phyloP scores from a whole-genome alignment of 2,329 filamentous ascomycete species.

The Botrytis cinerea region DNA sequence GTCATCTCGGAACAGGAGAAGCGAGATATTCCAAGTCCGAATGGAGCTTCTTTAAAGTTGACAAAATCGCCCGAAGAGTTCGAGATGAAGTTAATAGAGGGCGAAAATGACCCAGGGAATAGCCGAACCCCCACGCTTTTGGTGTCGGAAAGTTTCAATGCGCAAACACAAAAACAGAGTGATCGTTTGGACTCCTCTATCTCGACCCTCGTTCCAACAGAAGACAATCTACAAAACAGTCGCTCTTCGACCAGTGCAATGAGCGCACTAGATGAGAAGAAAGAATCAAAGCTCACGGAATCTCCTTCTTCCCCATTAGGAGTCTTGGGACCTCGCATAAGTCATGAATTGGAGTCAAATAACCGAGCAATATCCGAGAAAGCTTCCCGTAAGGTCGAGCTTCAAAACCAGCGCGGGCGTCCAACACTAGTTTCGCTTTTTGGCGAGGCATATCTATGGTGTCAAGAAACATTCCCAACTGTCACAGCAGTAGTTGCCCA shows the following conservation, averaged over 20 bases:
- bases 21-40: neutral
- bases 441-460: constrained; percentile 54
- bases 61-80: constrained; percentile 11
- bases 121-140: neutral
- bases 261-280: constrained; percentile 29
- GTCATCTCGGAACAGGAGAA: constrained; percentile 22
- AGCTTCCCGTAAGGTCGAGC: constrained; percentile 16
- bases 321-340: neutral
- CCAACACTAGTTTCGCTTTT: constrained; percentile 56
- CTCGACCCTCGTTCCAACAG: neutral
- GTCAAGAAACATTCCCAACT: constrained; percentile 70
- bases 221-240: constrained; percentile 25
- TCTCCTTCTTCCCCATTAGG: neutral
- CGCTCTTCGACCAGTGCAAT: constrained; percentile 25
- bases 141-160: neutral
- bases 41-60: neutral
- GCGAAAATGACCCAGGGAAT: neutral
- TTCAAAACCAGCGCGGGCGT: constrained; percentile 28
- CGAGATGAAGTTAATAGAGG: neutral
- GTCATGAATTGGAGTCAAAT: neutral
- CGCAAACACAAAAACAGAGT: too few relatives aligned
- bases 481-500: constrained; percentile 64
- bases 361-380: constrained; percentile 25
- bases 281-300: constrained; percentile 23
- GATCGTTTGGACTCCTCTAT: neutral